Evolutionary conservation across 345 rosid genomes (phyloP).

Genomic region (Arabis alpina): DNA sequence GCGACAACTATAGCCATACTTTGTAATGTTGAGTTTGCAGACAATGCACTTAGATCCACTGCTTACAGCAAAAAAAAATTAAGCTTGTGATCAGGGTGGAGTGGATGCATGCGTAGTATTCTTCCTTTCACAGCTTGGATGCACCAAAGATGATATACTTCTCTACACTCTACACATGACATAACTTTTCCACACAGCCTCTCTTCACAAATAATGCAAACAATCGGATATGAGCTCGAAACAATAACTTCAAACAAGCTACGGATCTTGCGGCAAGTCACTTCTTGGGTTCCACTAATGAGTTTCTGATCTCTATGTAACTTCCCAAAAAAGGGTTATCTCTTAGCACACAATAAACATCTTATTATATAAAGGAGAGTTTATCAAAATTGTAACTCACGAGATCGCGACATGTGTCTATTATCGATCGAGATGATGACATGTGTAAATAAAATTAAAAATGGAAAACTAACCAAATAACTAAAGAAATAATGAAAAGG

Average conservation of each 20-base stretch:
- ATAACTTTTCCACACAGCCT: slow-evolving; percentile 2
- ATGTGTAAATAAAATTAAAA: no score
- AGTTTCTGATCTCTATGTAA: neutral
- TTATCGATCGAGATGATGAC: no score
- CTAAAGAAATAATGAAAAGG: no score
- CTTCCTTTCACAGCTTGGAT: neutral
- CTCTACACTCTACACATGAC: slow-evolving; percentile 16
- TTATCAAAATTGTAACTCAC: no score
- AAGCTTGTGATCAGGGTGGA: neutral
- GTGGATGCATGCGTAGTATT: neutral
- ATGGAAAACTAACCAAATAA: no score
- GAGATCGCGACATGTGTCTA: no score
- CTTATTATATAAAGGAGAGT: no score
- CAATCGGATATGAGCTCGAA: neutral
- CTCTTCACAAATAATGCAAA: slow-evolving; percentile 5
- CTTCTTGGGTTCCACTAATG: neutral
- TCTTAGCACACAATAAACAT: neutral
- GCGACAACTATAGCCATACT: neutral
- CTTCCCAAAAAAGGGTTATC: neutral
- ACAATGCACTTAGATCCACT: slow-evolving; percentile 13
- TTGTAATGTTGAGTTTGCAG: neutral
- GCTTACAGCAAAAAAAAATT: no score
- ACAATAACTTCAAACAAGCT: neutral
- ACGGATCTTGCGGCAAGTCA: neutral
- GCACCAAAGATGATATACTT: slow-evolving; percentile 11